Conservation (phyloP, 768 basidiomycete species). For the Heimioporus sp. region DNA sequence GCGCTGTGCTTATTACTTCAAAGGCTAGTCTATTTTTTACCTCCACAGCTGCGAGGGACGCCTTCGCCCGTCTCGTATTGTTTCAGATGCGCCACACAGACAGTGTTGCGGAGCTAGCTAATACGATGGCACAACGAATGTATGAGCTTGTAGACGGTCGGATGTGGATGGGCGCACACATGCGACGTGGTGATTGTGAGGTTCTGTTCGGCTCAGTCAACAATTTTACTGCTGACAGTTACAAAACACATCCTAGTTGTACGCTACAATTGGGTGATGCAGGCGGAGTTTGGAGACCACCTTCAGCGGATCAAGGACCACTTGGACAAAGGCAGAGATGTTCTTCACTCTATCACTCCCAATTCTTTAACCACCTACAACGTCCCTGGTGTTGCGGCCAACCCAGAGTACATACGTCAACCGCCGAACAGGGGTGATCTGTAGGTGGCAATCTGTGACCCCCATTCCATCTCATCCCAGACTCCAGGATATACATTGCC, state of each 20-base stretch:
- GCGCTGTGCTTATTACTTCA: constrained; percentile 5
- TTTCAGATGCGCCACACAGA: constrained; percentile 29
- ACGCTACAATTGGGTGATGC: constrained; percentile 36
- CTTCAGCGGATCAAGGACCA: constrained; percentile 32
- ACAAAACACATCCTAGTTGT: constrained; percentile 19
- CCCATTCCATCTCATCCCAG: constrained; percentile 3
- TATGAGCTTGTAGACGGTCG: constrained; percentile 27
- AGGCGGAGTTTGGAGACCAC: constrained; percentile 34
- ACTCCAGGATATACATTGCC: constrained; percentile 33
- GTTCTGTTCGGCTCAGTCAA: background rate
- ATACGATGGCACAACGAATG: constrained; percentile 33
- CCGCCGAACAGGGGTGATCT: constrained; percentile 19
- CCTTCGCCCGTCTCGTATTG: constrained; percentile 33
- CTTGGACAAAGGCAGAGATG: constrained; percentile 19
- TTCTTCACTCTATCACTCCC: constrained; percentile 16
- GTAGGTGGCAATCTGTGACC: constrained; percentile 12
- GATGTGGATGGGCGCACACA: constrained; percentile 42
- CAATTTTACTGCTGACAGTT: no score
- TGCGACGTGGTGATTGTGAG: constrained; percentile 45
- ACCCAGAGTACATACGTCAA: constrained; percentile 12
- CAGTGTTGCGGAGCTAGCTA: constrained; percentile 28
- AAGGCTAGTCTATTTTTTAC: constrained; percentile 36
- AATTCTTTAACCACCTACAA: constrained; percentile 19
- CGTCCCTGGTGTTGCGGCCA: constrained; percentile 19
- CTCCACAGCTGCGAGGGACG: constrained; percentile 29